Conservation (phyloP, 345 rosid species). For the Lagerstroemia speciosa region DNA sequence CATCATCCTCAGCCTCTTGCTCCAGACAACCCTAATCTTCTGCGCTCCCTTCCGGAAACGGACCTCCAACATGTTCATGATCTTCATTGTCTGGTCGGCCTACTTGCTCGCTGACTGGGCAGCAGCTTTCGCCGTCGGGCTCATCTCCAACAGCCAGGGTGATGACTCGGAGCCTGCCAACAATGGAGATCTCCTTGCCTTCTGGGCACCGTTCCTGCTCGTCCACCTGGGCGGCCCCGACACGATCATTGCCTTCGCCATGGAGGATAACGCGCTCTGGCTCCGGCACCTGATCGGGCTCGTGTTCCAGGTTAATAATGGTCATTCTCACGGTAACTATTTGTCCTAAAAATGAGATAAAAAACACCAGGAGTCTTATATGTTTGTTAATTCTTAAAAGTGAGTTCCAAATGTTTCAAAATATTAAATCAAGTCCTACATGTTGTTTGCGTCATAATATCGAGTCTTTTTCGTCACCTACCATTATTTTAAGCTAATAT, state of each 20-base stretch:
- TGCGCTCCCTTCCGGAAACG: constrained; percentile 43
- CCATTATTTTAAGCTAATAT: too few species aligned
- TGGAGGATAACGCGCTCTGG: constrained; percentile 69
- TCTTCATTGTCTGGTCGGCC: constrained; percentile 42
- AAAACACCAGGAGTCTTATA: too few species aligned
- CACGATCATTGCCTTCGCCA: constrained; percentile 51
- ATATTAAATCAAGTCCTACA: too few species aligned
- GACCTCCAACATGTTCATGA: constrained; percentile 20
- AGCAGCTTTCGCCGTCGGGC: constrained; percentile 47
- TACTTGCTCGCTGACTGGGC: constrained; percentile 57
- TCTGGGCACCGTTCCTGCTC: constrained; percentile 67
- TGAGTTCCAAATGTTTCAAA: too few species aligned
- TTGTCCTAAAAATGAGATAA: too few species aligned
- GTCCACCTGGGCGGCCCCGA: constrained; percentile 67
- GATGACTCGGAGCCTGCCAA: neutral
- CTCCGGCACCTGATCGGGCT: constrained; percentile 42
- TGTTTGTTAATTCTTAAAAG: too few species aligned
- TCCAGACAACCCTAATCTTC: constrained; percentile 44
- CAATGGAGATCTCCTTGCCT: constrained; percentile 33
- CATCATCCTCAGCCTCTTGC: constrained; percentile 39
- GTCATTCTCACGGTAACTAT: too few species aligned
- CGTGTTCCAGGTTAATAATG: constrained; percentile 32
- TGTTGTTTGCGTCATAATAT: too few species aligned
- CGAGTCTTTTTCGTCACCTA: too few species aligned
- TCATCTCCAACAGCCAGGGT: constrained; percentile 36